Evolutionary conservation across 352 stramenopile species (phyloP).

Genomic region (Globisporangium polare): DNA sequence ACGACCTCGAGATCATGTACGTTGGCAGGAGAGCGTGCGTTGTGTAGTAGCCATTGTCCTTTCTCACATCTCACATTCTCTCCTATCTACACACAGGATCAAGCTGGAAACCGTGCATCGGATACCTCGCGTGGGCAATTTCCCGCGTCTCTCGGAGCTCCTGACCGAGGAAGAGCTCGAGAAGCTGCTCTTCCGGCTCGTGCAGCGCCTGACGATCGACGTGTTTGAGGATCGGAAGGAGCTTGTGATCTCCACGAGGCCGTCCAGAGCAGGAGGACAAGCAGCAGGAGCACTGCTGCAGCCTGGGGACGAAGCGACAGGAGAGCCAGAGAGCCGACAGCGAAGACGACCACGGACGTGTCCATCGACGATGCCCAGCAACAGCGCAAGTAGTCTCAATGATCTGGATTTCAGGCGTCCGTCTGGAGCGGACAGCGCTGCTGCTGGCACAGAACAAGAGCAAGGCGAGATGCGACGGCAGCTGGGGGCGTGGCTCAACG

Average conservation of each 20-base stretch:
- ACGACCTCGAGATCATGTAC: conserved; percentile 73
- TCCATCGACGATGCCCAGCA: conserved; percentile 38
- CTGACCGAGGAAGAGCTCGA: conserved; percentile 62
- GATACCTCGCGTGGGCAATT: conserved; percentile 40
- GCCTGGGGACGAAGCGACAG: background rate
- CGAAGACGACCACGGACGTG: conserved; percentile 30
- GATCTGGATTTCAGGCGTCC: background rate
- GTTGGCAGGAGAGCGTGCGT: conserved; percentile 1
- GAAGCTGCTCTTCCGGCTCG: conserved; percentile 48
- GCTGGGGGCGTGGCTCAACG: conserved; percentile 14
- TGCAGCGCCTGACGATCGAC: conserved; percentile 51
- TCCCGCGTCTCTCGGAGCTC: conserved; percentile 59
- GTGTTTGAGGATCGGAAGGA: conserved; percentile 22
- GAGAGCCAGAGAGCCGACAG: background rate
- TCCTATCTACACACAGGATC: conserved; percentile 35
- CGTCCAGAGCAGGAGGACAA: conserved; percentile 2
- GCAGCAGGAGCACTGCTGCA: background rate
- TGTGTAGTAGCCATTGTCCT: background rate
- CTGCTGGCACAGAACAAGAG: background rate
- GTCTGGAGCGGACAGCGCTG: background rate
- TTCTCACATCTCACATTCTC: background rate
- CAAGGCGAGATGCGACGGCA: background rate
- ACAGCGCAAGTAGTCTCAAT: conserved; percentile 3
- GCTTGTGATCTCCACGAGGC: conserved; percentile 25
- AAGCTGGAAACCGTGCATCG: conserved; percentile 64